Evolutionary conservation across 225 moss, liverwort and hornwort genomes (phyloP).

Genomic region (Pleurozium schreberi): DNA sequence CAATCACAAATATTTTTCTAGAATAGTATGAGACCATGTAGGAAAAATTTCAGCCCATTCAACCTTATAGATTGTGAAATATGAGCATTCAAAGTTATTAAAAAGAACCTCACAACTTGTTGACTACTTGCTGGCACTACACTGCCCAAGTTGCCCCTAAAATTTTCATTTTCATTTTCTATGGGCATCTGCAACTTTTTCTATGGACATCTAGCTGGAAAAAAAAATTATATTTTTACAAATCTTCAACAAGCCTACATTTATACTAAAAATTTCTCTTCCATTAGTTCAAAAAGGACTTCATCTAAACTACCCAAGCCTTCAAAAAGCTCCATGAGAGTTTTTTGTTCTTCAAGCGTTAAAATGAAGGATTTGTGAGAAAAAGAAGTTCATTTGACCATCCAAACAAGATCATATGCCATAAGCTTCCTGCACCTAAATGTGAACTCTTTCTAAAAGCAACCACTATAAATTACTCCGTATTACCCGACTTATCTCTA

Average conservation of each 20-base stretch:
- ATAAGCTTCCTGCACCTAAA: not conserved
- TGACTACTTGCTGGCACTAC: not conserved
- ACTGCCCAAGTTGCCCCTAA: not conserved
- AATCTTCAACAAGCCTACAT: not conserved
- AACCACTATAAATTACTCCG: not conserved
- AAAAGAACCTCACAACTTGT: not conserved
- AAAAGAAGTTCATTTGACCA: not conserved
- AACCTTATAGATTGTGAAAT: not conserved
- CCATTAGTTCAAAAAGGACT: fast-evolving
- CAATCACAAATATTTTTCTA: not conserved
- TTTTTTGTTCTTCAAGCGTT: fast-evolving
- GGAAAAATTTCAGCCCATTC: not conserved
- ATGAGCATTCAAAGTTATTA: not conserved
- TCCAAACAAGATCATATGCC: not conserved
- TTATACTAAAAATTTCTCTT: not conserved
- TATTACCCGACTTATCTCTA: not conserved
- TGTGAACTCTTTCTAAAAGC: no score
- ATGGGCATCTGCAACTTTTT: no score
- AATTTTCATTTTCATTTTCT: no score
- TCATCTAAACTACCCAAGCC: not conserved
- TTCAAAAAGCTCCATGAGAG: not conserved
- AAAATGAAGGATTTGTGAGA: not conserved
- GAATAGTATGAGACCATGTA: not conserved
- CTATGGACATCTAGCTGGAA: no score
- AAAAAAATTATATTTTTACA: not conserved